phyloP scores from a whole-genome alignment of 371 early-diverging fungal species.

The Haplosporangium sp. region DNA sequence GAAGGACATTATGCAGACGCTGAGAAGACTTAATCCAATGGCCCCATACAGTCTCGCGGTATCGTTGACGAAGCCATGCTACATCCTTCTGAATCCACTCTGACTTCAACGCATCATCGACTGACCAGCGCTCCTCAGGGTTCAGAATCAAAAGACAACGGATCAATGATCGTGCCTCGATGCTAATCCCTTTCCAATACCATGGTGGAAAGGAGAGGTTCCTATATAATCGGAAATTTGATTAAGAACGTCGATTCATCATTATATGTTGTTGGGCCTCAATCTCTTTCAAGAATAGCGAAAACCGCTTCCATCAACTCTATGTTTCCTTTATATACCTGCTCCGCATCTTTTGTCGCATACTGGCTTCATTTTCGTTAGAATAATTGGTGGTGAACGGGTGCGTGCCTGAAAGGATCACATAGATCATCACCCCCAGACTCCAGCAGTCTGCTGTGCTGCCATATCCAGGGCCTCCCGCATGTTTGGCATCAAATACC shows the following conservation, averaged over 20 bases:
- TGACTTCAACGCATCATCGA: conserved; percentile 29
- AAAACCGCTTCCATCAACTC: background rate
- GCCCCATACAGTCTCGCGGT: conserved; percentile 11
- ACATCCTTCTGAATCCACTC: conserved; percentile 39
- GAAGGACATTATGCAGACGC: background rate
- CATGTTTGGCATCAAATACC: conserved; percentile 57
- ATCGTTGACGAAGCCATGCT: conserved; percentile 28
- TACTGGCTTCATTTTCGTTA: conserved; percentile 48
- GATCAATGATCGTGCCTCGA: conserved; percentile 36
- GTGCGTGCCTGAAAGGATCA: conserved; percentile 60
- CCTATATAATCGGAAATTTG: background rate
- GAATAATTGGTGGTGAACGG: conserved; percentile 55
- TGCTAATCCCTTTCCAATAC: conserved; percentile 50
- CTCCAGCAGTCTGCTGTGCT: conserved; percentile 71
- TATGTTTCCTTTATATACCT: conserved; percentile 25
- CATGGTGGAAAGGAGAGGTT: conserved; percentile 2
- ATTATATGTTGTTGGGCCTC: no score
- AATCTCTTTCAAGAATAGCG: no score
- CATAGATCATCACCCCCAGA: conserved; percentile 66
- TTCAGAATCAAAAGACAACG: conserved; percentile 17
- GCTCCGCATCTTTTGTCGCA: conserved; percentile 57
- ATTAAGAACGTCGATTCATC: background rate
- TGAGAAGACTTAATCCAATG: conserved; percentile 26
- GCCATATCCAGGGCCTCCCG: conserved; percentile 58
- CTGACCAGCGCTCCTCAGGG: conserved; percentile 36